phyloP scores from a whole-genome alignment of 1,139 yeast genomes.

The Pichia cactophila region DNA sequence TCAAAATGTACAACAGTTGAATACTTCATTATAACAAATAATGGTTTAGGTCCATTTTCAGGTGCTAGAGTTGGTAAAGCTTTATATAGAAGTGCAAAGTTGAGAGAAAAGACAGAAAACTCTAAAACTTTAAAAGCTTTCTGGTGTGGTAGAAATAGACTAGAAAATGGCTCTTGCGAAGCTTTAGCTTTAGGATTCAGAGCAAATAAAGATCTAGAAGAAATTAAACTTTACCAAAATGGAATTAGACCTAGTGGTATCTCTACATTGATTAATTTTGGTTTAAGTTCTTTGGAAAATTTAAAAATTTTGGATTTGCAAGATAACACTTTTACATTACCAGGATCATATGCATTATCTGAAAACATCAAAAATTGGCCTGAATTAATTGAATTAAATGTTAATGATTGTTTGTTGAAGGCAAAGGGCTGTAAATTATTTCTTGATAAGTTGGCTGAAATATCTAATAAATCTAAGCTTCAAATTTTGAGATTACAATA shows the following conservation, averaged over 20 bases:
- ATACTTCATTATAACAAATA: constrained; percentile 83
- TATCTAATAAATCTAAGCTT: constrained; percentile 34
- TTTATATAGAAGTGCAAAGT: constrained; percentile 50
- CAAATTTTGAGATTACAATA: constrained; percentile 70
- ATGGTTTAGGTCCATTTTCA: constrained; percentile 97
- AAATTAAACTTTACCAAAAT: constrained; percentile 80
- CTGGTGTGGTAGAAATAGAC: constrained; percentile 92
- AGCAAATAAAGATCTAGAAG: constrained; percentile 61
- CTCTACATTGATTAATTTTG: constrained; percentile 62
- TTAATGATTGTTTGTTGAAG: constrained; percentile 84
- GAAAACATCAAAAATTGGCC: constrained; percentile 47
- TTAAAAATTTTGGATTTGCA: constrained; percentile 77
- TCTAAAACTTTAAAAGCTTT: constrained; percentile 59
- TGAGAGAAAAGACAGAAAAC: constrained; percentile 24
- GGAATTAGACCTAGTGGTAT: constrained; percentile 96
- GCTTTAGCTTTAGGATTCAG: constrained; percentile 70
- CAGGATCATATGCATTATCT: constrained; percentile 73
- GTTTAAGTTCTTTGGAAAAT: constrained; percentile 53
- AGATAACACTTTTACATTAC: constrained; percentile 87
- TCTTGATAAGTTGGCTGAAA: constrained; percentile 40
- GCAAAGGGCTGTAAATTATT: constrained; percentile 60
- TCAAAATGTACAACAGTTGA: constrained; percentile 70
- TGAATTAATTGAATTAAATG: constrained; percentile 63
- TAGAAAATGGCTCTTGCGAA: constrained; percentile 87
- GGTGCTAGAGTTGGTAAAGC: constrained; percentile 91